Evolutionary conservation across 306 rosid species (phyloP).

Genomic region (Fagus crenata): DNA sequence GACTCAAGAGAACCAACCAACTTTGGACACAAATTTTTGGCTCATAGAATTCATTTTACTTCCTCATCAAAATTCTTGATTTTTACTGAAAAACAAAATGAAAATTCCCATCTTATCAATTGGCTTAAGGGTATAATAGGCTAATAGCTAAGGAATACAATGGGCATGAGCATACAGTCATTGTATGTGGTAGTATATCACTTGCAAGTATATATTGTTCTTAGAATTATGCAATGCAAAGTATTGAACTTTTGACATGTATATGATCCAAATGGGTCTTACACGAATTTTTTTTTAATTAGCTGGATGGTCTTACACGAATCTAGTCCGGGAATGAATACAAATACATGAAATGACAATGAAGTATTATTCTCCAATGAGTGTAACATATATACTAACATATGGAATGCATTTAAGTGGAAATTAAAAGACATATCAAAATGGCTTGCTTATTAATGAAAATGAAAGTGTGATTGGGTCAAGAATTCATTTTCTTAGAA

Average conservation of each 20-base stretch:
- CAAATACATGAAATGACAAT: background rate
- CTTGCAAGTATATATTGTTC: background rate
- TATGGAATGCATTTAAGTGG: background rate
- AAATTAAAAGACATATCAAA: background rate
- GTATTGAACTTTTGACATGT: background rate
- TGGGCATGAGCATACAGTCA: background rate
- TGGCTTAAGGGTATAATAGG: background rate
- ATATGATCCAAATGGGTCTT: background rate
- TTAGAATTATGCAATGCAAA: background rate
- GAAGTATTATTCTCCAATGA: background rate
- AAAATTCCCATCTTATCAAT: background rate
- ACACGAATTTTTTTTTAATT: background rate
- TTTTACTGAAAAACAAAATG: background rate
- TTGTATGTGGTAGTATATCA: background rate
- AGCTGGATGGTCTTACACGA: background rate
- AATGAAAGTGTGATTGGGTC: background rate
- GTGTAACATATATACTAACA: background rate
- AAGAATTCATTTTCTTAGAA: too few relatives aligned
- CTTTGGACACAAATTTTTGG: background rate
- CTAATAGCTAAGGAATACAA: background rate
- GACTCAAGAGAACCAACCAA: conserved; percentile 1
- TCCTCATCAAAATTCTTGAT: background rate
- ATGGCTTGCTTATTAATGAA: background rate
- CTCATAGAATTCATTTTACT: background rate
- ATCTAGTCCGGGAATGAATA: background rate